Percentiles rank a stretch among this genome's conserved stretches.
phyloP scores from a whole-genome alignment of 768 basidiomycete genomes.

The Rossbeevera mucosa region DNA sequence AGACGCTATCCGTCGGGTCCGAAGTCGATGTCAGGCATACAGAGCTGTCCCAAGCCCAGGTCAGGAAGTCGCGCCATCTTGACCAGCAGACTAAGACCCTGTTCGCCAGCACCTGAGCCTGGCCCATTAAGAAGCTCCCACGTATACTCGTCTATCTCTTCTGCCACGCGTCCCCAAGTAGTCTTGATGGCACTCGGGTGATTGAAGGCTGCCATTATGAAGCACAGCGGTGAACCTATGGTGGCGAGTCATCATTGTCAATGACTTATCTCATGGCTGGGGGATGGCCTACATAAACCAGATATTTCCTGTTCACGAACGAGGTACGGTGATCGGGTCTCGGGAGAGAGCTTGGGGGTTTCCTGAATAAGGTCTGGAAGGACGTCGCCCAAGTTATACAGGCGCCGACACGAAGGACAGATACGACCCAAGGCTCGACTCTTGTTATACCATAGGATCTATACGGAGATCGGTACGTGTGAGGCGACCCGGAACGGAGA shows the following conservation, averaged over 20 bases:
- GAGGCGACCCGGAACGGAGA: not conserved
- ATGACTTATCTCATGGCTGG: not conserved
- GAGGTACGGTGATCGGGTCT: constrained; percentile 37
- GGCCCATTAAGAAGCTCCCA: constrained; percentile 57
- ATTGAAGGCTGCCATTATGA: constrained; percentile 64
- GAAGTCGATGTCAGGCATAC: constrained; percentile 29
- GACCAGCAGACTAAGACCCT: constrained; percentile 57
- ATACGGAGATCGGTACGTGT: not conserved
- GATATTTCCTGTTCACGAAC: constrained; percentile 65
- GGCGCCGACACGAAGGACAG: constrained; percentile 72
- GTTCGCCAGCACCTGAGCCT: constrained; percentile 32
- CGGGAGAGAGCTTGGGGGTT: constrained; percentile 11
- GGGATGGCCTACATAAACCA: constrained; percentile 59
- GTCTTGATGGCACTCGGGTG: constrained; percentile 59
- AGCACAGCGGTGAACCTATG: constrained; percentile 74
- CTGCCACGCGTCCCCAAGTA: constrained; percentile 64
- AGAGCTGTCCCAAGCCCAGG: constrained; percentile 64
- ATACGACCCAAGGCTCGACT: constrained; percentile 65
- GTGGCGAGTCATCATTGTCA: constrained; percentile 8
- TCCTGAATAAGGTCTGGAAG: constrained; percentile 46
- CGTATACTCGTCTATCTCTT: constrained; percentile 62
- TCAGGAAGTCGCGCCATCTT: constrained; percentile 75
- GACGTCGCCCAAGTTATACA: constrained; percentile 66
- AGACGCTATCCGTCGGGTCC: too few species aligned
- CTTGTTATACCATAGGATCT: constrained; percentile 87